A percentile compares a stretch with the other conserved stretches of the same genome.
Evolutionary conservation across 2,329 filamentous ascomycete genomes (phyloP).

Genomic region (Claviceps capensis): DNA sequence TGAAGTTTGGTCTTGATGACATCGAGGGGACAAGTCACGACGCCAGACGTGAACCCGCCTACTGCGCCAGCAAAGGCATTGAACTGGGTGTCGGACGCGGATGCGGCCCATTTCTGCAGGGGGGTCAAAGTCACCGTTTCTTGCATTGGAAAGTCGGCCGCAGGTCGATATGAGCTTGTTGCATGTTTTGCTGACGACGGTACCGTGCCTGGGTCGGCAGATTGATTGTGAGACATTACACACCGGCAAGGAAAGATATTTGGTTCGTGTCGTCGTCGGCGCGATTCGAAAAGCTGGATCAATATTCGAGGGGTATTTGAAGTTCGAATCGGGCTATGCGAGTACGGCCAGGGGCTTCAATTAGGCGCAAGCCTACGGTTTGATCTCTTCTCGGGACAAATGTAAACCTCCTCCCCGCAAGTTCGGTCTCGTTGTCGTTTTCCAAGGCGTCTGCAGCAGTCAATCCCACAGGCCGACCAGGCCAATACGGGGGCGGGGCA

Average conservation of each 20-base stretch:
- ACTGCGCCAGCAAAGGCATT: conserved; percentile 78
- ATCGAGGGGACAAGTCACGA: conserved; percentile 93
- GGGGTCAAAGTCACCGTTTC: conserved; percentile 22
- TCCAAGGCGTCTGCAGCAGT: background rate
- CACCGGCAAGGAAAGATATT: background rate
- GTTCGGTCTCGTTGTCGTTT: background rate
- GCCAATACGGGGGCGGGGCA: conserved; percentile 2
- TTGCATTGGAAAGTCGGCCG: conserved; percentile 20
- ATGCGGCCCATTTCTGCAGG: conserved; percentile 41
- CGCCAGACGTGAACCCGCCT: conserved; percentile 82
- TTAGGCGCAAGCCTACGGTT: background rate
- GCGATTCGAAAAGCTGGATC: background rate
- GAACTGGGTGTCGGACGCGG: conserved; percentile 50
- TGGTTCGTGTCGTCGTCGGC: background rate
- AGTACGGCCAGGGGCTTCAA: background rate
- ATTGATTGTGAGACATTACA: conserved; percentile 40
- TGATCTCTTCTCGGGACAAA: background rate
- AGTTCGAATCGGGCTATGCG: background rate
- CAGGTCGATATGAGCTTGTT: conserved; percentile 20
- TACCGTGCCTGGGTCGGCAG: conserved; percentile 19
- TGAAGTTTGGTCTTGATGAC: conserved; percentile 99
- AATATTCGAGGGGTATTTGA: background rate
- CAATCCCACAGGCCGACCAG: conserved; percentile 3
- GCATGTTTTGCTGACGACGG: conserved; percentile 23
- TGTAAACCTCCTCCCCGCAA: conserved; percentile 2